Evolutionary conservation across 768 basidiomycete genomes (phyloP).

Genomic region (Trametes cinnabarina): DNA sequence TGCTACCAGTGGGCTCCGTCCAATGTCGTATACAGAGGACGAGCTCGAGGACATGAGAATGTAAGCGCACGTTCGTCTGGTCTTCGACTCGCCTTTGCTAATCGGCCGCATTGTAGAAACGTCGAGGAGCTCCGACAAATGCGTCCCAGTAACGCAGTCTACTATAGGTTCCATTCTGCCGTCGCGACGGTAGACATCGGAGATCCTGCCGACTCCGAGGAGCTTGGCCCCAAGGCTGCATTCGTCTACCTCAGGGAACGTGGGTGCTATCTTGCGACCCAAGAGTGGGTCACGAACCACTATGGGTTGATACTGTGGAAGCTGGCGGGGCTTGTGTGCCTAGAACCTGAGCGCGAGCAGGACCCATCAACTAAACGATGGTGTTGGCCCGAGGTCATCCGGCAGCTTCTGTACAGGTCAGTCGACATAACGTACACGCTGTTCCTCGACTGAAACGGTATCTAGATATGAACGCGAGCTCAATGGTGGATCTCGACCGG

Average conservation of each 20-base stretch:
- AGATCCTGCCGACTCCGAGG: conserved; percentile 11
- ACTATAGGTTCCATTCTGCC: conserved; percentile 55
- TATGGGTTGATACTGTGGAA: conserved; percentile 95
- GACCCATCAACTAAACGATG: conserved; percentile 55
- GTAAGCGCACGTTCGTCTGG: conserved; percentile 17
- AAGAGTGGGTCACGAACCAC: conserved; percentile 89
- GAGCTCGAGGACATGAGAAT: conserved; percentile 26
- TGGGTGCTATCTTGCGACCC: conserved; percentile 68
- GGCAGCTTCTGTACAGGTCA: conserved; percentile 85
- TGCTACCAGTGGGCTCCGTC: conserved; percentile 19
- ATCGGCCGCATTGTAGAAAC: conserved; percentile 38
- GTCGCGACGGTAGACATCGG: background rate
- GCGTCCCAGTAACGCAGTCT: conserved; percentile 51
- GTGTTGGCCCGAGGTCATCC: conserved; percentile 79
- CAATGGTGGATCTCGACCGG: conserved; percentile 73
- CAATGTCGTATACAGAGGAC: conserved; percentile 20
- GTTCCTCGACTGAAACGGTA: too few species aligned
- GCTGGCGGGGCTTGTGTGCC: conserved; percentile 75
- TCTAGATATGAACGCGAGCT: conserved; percentile 88
- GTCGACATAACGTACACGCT: conserved; percentile 22
- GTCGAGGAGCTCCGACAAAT: conserved; percentile 51
- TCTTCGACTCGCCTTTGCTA: background rate
- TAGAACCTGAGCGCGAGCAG: conserved; percentile 62
- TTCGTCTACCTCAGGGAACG: conserved; percentile 49
- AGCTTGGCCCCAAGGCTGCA: conserved; percentile 53